These are phyloP conservation scores for Penicillium digitatum DNA, from an alignment of 2,329 filamentous ascomycete species.

Conservation along the genomic window DNA sequence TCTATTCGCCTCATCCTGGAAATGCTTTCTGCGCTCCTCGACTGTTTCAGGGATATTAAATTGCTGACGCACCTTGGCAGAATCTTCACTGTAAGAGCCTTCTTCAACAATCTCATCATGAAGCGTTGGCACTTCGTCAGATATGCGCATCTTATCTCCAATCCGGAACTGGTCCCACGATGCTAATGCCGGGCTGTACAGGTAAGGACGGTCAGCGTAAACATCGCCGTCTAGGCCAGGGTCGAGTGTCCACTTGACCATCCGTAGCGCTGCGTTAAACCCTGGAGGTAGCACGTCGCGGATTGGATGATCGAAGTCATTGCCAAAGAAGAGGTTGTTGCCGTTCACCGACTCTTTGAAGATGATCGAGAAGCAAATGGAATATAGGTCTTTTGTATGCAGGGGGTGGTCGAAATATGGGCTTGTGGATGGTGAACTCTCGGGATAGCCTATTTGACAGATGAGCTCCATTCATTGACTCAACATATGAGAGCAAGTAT, in stretches of 20 bases:
- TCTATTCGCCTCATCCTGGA: conserved; percentile 54
- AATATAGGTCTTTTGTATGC: conserved; percentile 76
- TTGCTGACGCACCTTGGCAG: conserved; percentile 45
- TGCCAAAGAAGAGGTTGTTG: conserved; percentile 80
- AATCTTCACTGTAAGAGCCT: conserved; percentile 57
- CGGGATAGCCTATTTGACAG: conserved; percentile 60
- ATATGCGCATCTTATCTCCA: conserved; percentile 46
- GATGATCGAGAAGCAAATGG: conserved; percentile 72
- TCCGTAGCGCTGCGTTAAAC: conserved; percentile 76
- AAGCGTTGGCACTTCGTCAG: conserved; percentile 32
- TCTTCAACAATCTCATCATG: conserved; percentile 59
- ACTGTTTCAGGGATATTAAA: conserved; percentile 52
- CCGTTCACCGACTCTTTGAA: conserved; percentile 66
- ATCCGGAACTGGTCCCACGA: conserved; percentile 74
- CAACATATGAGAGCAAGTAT: not conserved
- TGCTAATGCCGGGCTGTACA: conserved; percentile 78
- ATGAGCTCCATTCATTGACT: not conserved
- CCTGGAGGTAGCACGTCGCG: conserved; percentile 80
- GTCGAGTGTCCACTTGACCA: conserved; percentile 88
- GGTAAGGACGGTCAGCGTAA: conserved; percentile 77
- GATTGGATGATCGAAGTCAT: conserved; percentile 91
- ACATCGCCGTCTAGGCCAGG: conserved; percentile 86
- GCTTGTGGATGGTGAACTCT: conserved; percentile 63
- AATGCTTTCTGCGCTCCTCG: conserved; percentile 58
- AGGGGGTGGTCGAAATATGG: conserved; percentile 71